These are phyloP conservation scores for Penicillium pulvis DNA, from an alignment of 495 filamentous ascomycete genomes.

Conservation along the genomic window DNA sequence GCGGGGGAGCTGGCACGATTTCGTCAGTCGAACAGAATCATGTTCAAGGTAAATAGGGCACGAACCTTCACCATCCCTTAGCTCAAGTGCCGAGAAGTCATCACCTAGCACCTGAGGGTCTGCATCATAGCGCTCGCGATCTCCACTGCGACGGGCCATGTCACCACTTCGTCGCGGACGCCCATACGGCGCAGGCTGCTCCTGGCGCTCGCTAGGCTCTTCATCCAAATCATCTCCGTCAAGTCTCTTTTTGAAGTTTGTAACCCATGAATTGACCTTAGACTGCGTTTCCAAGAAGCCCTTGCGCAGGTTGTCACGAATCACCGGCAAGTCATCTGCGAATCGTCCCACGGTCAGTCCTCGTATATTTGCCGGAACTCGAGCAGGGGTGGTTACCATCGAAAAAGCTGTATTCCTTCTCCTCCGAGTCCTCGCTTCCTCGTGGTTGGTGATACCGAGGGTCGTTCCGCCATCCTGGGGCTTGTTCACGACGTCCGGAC, in stretches of 20 bases:
- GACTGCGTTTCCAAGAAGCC: constrained; percentile 93
- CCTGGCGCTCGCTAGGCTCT: constrained; percentile 49
- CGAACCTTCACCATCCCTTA: constrained; percentile 74
- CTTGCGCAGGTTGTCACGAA: constrained; percentile 90
- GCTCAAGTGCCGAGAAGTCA: constrained; percentile 86
- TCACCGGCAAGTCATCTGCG: constrained; percentile 86
- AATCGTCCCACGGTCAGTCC: constrained; percentile 10
- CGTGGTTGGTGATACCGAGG: constrained; percentile 32
- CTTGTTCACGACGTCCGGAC: constrained; percentile 38
- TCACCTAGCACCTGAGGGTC: constrained; percentile 88
- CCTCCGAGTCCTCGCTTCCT: constrained; percentile 50
- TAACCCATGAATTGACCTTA: constrained; percentile 91
- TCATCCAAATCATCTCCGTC: constrained; percentile 78
- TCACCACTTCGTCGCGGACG: constrained; percentile 59
- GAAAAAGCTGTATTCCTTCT: constrained; percentile 82
- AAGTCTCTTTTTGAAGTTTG: constrained; percentile 83
- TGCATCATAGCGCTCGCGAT: constrained; percentile 92
- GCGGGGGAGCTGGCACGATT: constrained; percentile 47
- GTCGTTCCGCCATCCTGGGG: constrained; percentile 49
- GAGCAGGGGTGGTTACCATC: constrained; percentile 56
- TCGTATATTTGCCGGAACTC: neutral
- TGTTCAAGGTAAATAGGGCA: constrained; percentile 11
- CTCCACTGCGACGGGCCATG: constrained; percentile 66
- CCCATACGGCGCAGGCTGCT: constrained; percentile 38
- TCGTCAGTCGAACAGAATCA: constrained; percentile 26